Evolutionary conservation across 805 yeast genomes (phyloP).

Genomic region (Barnettozyma sp.): DNA sequence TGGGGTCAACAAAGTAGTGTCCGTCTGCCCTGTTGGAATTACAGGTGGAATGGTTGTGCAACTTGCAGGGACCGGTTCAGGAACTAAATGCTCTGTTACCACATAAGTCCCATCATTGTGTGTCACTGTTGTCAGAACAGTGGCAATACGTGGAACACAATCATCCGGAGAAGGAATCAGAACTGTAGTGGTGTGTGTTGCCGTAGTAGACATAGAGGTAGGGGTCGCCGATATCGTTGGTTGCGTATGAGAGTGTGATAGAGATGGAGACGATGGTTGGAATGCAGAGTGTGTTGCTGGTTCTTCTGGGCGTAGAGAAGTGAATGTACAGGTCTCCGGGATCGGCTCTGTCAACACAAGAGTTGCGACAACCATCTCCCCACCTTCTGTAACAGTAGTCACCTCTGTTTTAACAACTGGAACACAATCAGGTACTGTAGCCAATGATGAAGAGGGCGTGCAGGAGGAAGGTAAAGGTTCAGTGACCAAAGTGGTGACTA

Average conservation of each 20-base stretch:
- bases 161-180: no score
- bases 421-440: conserved; percentile 3
- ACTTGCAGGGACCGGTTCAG: background rate
- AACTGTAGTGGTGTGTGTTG: no score
- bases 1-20: background rate
- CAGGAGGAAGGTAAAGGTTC: background rate
- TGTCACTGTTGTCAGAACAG: no score
- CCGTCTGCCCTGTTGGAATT: background rate
- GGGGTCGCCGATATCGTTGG: background rate
- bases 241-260: background rate
- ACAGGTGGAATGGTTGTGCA: background rate
- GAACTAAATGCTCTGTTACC: background rate
- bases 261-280: background rate
- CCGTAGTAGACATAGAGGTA: background rate
- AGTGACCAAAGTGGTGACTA: background rate
- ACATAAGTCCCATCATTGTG: background rate
- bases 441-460: background rate
- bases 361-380: background rate
- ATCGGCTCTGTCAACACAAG: background rate
- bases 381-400: background rate
- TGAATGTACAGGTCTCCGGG: background rate
- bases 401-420: background rate
- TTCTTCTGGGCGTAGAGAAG: background rate
- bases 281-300: background rate
- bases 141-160: no score